phyloP scores from a whole-genome alignment of 2,329 filamentous ascomycete genomes.

The Allantophomopsis cytisporea region DNA sequence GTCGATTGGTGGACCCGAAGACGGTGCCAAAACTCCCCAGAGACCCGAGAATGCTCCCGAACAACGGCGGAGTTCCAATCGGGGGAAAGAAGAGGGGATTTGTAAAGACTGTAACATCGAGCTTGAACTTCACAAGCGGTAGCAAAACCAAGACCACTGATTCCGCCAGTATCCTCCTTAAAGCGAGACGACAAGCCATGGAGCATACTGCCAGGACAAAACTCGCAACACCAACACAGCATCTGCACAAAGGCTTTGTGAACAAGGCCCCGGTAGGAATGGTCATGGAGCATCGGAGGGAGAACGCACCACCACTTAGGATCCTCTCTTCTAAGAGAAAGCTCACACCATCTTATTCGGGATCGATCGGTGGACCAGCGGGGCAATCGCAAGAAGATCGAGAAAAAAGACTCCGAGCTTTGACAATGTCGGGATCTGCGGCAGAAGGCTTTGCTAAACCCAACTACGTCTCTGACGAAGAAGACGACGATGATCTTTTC shows the following conservation, averaged over 20 bases:
- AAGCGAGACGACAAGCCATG: constrained; percentile 39
- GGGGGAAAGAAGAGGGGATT: constrained; percentile 11
- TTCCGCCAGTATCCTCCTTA: constrained; percentile 39
- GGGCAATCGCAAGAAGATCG: constrained; percentile 18
- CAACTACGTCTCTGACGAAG: constrained; percentile 10
- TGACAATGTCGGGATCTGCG: constrained; percentile 14
- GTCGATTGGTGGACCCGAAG: constrained; percentile 38
- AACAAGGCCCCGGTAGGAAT: constrained; percentile 36
- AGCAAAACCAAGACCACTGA: constrained; percentile 36
- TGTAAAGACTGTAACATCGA: constrained; percentile 17
- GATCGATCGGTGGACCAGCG: constrained; percentile 4
- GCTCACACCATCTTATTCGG: constrained; percentile 7
- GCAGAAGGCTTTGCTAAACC: background rate
- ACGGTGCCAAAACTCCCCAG: constrained; percentile 28
- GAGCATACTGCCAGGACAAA: constrained; percentile 35
- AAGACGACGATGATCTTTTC: constrained; percentile 11
- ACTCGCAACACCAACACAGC: constrained; percentile 25
- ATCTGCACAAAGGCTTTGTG: constrained; percentile 21
- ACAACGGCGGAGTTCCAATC: constrained; percentile 18
- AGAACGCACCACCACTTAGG: constrained; percentile 19
- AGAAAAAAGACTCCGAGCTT: constrained; percentile 21
- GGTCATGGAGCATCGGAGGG: constrained; percentile 36
- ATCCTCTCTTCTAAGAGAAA: constrained; percentile 18
- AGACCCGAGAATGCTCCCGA: constrained; percentile 20
- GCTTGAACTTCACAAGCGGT: constrained; percentile 30